These are phyloP conservation scores for Vinca minor DNA, from an alignment of 257 asterid genomes.

Conservation along the genomic window DNA sequence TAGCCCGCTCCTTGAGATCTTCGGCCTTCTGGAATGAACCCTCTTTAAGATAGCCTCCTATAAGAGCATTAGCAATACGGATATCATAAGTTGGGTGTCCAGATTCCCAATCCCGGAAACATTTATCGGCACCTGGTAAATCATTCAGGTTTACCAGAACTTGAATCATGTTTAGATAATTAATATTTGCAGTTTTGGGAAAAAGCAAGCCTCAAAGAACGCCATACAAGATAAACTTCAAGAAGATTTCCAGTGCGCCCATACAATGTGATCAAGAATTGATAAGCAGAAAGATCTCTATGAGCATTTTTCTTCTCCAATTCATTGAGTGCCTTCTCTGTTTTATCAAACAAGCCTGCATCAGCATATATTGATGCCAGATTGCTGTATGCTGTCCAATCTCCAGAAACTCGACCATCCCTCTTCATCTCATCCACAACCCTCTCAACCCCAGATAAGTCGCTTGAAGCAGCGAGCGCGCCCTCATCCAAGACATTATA, in stretches of 20 bases:
- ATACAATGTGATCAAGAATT: constrained; percentile 70
- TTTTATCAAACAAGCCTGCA: constrained; percentile 63
- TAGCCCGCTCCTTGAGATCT: constrained; percentile 45
- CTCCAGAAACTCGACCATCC: constrained; percentile 75
- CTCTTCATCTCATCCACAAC: constrained; percentile 91
- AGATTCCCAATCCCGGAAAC: constrained; percentile 73
- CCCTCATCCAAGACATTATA: constrained; percentile 95
- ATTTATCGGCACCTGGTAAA: constrained; percentile 90
- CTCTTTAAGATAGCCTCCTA: constrained; percentile 61
- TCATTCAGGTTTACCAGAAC: constrained; percentile 71
- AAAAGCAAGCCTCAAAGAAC: constrained; percentile 82
- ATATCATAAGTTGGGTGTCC: constrained; percentile 52
- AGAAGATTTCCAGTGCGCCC: constrained; percentile 72
- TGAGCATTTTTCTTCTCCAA: constrained; percentile 60
- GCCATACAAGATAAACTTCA: constrained; percentile 88
- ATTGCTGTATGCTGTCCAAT: constrained; percentile 94
- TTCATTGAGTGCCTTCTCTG: constrained; percentile 80
- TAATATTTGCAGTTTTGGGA: constrained; percentile 63
- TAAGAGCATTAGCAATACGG: constrained; percentile 66
- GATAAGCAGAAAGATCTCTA: constrained; percentile 56
- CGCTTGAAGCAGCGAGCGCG: constrained; percentile 71
- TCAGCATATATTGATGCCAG: constrained; percentile 80
- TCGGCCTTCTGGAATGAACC: constrained; percentile 55
- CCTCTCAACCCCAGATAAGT: constrained; percentile 74
- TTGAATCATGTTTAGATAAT: constrained; percentile 87